These are phyloP conservation scores for Pythium phragmiticola DNA, from an alignment of 352 stramenopile genomes.

Conservation along the genomic window DNA sequence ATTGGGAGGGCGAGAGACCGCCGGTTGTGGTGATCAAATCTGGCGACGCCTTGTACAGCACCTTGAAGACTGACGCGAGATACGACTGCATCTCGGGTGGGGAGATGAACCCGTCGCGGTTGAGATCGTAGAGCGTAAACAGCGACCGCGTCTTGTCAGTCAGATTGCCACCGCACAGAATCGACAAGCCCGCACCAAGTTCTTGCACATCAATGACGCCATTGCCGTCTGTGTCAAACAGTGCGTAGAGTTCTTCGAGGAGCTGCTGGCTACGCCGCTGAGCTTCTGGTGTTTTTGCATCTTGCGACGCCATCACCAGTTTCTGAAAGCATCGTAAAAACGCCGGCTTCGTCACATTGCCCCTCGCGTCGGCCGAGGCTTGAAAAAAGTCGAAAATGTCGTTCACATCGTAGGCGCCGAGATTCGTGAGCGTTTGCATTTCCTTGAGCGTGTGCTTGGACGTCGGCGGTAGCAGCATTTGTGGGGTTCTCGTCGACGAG, in stretches of 20 bases:
- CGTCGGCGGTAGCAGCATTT: slow-evolving; percentile 23
- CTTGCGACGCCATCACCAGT: slow-evolving; percentile 20
- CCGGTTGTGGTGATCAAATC: slow-evolving; percentile 51
- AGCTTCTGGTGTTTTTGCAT: slow-evolving; percentile 33
- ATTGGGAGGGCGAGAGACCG: slow-evolving; percentile 47
- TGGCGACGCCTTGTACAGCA: slow-evolving; percentile 84
- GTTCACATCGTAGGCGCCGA: slow-evolving; percentile 79
- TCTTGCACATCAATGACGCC: slow-evolving; percentile 85
- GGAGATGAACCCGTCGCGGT: slow-evolving; percentile 81
- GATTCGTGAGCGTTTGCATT: slow-evolving; percentile 80
- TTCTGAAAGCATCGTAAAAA: slow-evolving; percentile 81
- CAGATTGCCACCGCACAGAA: slow-evolving; percentile 78
- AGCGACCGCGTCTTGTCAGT: slow-evolving; percentile 73
- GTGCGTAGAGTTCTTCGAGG: slow-evolving; percentile 69
- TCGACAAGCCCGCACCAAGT: slow-evolving; percentile 81
- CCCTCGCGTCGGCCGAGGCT: slow-evolving; percentile 55
- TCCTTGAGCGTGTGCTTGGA: slow-evolving; percentile 58
- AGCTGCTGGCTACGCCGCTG: slow-evolving; percentile 49
- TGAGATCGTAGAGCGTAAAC: slow-evolving; percentile 84
- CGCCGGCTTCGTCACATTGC: slow-evolving; percentile 57
- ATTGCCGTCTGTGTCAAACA: slow-evolving; percentile 84
- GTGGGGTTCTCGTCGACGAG: background rate
- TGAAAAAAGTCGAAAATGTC: slow-evolving; percentile 89
- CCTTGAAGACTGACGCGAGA: slow-evolving; percentile 81
- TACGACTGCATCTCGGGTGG: slow-evolving; percentile 82